Conservation (phyloP, 768 basidiomycete genomes). For the Antrodiella citrinella region DNA sequence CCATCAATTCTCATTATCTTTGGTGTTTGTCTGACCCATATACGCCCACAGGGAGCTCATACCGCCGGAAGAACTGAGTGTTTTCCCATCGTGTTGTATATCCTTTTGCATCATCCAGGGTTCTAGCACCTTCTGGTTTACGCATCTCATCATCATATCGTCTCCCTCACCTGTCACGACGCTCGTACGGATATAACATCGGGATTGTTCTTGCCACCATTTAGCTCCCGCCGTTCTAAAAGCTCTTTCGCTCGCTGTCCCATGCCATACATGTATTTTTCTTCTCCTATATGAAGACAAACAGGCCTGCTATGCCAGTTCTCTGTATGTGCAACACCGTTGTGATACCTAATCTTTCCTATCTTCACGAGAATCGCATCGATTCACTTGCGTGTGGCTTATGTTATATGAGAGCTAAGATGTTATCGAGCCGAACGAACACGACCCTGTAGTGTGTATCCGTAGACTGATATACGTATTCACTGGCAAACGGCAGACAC, state of each 20-base stretch:
- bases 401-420: neutral
- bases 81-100: constrained; percentile 11
- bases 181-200: constrained; percentile 1
- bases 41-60: constrained; percentile 71
- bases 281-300: neutral
- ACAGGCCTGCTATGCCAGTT: neutral
- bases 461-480: no score
- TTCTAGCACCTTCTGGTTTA: constrained; percentile 9
- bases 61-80: constrained; percentile 85
- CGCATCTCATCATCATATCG: constrained; percentile 7
- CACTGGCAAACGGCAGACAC: no score
- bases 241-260: neutral
- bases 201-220: neutral
- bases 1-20: constrained; percentile 4
- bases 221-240: neutral
- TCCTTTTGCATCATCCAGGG: constrained; percentile 15
- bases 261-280: constrained; percentile 1
- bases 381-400: neutral
- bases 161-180: constrained; percentile 5
- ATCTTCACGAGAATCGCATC: no score
- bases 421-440: no score
- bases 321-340: neutral
- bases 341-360: neutral
- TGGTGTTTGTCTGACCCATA: constrained; percentile 4
- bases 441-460: no score